Percentiles rank a stretch among this genome's conserved stretches.
These are phyloP conservation scores for Leccinum subgranulosum DNA, from an alignment of 768 basidiomycete species.

Conservation along the genomic window DNA sequence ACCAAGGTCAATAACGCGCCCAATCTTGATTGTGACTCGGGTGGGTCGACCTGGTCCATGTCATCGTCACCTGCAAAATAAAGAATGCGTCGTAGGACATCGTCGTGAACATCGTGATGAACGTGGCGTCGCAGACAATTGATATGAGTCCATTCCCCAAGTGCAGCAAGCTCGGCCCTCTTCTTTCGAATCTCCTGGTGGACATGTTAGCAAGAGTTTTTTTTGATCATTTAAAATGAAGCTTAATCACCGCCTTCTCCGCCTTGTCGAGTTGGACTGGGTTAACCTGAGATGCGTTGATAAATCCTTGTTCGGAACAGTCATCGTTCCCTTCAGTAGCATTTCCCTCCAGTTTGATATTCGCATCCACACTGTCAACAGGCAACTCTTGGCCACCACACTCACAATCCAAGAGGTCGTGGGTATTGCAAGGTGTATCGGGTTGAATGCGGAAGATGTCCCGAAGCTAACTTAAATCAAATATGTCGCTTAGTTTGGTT, in stretches of 20 bases:
- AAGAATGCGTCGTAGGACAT: conserved; percentile 53
- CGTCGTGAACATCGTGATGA: conserved; percentile 57
- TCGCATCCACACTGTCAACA: not conserved
- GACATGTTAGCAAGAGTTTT: not conserved
- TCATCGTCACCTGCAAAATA: conserved; percentile 17
- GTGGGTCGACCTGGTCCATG: conserved; percentile 5
- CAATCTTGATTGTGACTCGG: conserved; percentile 24
- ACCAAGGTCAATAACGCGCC: conserved; percentile 40
- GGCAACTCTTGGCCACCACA: conserved; percentile 42
- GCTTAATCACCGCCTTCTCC: conserved; percentile 49
- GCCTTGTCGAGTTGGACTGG: conserved; percentile 40
- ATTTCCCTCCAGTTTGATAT: conserved; percentile 22
- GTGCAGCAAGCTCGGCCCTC: conserved; percentile 62
- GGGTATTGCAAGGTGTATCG: conserved; percentile 82
- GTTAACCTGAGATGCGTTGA: conserved; percentile 62
- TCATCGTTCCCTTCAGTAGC: conserved; percentile 29
- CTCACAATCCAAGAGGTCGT: conserved; percentile 83
- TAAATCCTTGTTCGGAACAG: conserved; percentile 46
- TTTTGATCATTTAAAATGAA: not conserved
- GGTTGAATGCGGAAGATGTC: conserved; percentile 90
- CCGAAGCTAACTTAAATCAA: conserved; percentile 54
- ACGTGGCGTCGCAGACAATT: conserved; percentile 56
- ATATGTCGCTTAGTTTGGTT: not conserved
- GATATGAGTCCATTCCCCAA: conserved; percentile 84
- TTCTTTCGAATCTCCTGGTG: conserved; percentile 64